These are phyloP conservation scores for Spathaspora sp. DNA, from an alignment of 805 yeast genomes.

Conservation along the genomic window DNA sequence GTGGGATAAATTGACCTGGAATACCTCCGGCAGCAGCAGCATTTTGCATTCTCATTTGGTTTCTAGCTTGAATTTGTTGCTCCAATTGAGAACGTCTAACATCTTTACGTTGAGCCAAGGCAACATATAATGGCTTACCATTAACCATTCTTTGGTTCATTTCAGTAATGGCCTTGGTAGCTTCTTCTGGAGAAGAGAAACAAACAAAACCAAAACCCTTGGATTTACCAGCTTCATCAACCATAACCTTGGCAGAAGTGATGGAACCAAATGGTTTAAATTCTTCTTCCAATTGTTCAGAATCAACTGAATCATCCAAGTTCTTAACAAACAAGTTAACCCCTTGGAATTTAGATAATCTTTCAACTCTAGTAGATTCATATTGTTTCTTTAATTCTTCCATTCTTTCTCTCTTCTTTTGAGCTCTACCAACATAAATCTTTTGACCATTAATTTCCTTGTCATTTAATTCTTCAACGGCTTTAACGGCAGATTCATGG, in stretches of 20 bases:
- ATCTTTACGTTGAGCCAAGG: slow-evolving; percentile 97
- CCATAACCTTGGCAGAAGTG: slow-evolving; percentile 95
- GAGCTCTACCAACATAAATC: slow-evolving; percentile 97
- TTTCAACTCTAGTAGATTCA: slow-evolving; percentile 89
- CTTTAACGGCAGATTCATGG: slow-evolving; percentile 85
- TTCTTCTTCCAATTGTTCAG: slow-evolving; percentile 87
- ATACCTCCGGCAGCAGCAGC: slow-evolving; percentile 85
- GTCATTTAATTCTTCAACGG: slow-evolving; percentile 90
- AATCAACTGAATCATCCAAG: slow-evolving; percentile 90
- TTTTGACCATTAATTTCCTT: slow-evolving; percentile 79
- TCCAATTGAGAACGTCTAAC: slow-evolving; percentile 95
- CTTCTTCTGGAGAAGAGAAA: slow-evolving; percentile 97
- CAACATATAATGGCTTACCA: slow-evolving; percentile 96
- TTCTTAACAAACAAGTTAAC: slow-evolving; percentile 95
- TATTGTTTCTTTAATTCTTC: slow-evolving; percentile 94
- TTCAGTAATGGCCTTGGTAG: slow-evolving; percentile 96
- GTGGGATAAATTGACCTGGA: slow-evolving; percentile 83
- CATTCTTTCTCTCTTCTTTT: slow-evolving; percentile 96
- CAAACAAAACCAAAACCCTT: slow-evolving; percentile 99
- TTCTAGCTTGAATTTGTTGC: slow-evolving; percentile 97
- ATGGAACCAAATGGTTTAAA: slow-evolving; percentile 91
- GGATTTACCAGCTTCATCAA: slow-evolving; percentile 89
- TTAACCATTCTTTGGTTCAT: slow-evolving; percentile 96
- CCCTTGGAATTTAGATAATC: slow-evolving; percentile 92
- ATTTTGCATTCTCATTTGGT: slow-evolving; percentile 97